Evolutionary conservation across 2,329 filamentous ascomycete species (phyloP).

Genomic region (Zelopaecilomyces penicillatus): DNA sequence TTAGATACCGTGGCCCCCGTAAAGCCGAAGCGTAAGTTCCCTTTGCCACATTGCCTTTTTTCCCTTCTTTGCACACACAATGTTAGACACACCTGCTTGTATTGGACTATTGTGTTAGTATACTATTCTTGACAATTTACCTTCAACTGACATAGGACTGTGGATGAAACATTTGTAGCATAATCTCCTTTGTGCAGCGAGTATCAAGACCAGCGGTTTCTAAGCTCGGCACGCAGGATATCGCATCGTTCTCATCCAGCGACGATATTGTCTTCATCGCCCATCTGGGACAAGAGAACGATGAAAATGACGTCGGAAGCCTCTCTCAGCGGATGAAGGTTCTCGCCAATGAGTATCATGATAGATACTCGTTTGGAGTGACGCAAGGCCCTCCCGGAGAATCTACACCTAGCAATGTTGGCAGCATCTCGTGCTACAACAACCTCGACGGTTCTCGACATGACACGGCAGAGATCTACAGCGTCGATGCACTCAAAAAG

Average conservation of each 20-base stretch:
- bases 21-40: slow-evolving; percentile 25
- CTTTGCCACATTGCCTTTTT: too few relatives aligned
- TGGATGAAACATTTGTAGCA: slow-evolving; percentile 15
- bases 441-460: slow-evolving; percentile 29
- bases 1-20: slow-evolving; percentile 36
- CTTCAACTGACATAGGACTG: not conserved
- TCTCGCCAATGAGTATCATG: slow-evolving; percentile 27
- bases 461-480: slow-evolving; percentile 22
- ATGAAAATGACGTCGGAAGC: slow-evolving; percentile 18
- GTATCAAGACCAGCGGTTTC: slow-evolving; percentile 17
- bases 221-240: slow-evolving; percentile 3
- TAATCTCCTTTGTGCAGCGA: slow-evolving; percentile 21
- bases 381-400: not conserved
- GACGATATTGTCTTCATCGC: slow-evolving; percentile 38
- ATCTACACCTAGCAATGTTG: slow-evolving; percentile 8
- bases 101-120: too few relatives aligned
- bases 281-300: slow-evolving; percentile 19
- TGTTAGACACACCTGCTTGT: too few relatives aligned
- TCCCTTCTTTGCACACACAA: too few relatives aligned
- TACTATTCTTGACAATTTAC: not conserved
- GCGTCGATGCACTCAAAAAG: slow-evolving; percentile 24
- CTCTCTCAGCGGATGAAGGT: slow-evolving; percentile 22
- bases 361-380: slow-evolving; percentile 35
- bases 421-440: slow-evolving; percentile 30
- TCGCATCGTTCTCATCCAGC: slow-evolving; percentile 22